Base-by-base conservation (phyloP, 176 grass and related monocot genomes). In the Chrysopogon serrulatus region DNA sequence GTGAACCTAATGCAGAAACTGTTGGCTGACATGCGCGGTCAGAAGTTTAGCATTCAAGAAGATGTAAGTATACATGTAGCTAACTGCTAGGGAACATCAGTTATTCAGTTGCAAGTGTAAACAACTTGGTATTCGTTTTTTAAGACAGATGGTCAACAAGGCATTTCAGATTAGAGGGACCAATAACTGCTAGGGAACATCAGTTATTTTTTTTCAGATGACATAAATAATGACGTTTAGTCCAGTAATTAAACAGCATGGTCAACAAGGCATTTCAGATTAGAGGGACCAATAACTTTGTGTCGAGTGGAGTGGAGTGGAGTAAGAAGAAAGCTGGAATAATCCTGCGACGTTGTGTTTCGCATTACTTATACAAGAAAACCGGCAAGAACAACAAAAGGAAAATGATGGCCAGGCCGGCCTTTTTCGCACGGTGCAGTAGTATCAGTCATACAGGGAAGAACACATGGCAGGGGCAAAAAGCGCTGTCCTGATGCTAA, bases 401-500 rank as follows among this genome's bases (percentile, higher is more conserved):
- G 49, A 78, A 82, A 72, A 71, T 86, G 43, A 86, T 86, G 79
- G 57, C 8, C 53, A 9, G 51, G 27, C 42, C 23, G 63, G 35
- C 43, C 51, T 74, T 78, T 78, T 78, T 66, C 64, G 79, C 66
- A 0, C 2, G 60, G 64, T 31, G 60, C 73, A 40, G 45, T n/a
- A 37, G 4, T 5, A 0, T 37, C 36, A 57, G 53, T 56, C 65
- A 27, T 59, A 72, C 27, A n/a, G 70, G 68, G 44, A 28, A 78
- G 35, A 82, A 83, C 59, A 68, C 84, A 8, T 86, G 79, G 74
- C 84, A 60, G 35, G 66, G 81, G 32, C 79, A 90, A 78, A 83
- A 79, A 67, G 79, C 16, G 67, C 13, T 41, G 65, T 15, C 31
- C 37, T 10, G 84, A 90, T 90, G 57, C 88, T 83, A 60, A 74